Evolutionary conservation across 331 rosid species (phyloP), one percentile per base, ranked within the genome.

Genomic region (Malus hybrid): DNA sequence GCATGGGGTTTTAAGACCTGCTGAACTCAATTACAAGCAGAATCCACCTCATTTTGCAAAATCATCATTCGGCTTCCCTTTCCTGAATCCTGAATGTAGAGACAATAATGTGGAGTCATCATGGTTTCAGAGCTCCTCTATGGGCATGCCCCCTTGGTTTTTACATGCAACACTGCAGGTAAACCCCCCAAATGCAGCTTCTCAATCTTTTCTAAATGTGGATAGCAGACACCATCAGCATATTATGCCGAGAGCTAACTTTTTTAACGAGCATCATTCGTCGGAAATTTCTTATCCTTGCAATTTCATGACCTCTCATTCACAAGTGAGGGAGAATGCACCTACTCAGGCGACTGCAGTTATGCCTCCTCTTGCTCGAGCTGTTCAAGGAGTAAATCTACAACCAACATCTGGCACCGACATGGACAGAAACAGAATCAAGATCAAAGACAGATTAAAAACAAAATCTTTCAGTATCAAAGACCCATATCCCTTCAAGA

Each of bases 11-110:
- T 78, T 81, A 80, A 81, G 82, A 76, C 85, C 83, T 54, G 81
- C 82, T 55, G 93, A 86, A 69, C 80, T 77, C 68, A 73, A 76
- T 75, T 80, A 79, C 86, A 74, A 75, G 86, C 87, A 71, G 77
- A 83, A 70, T 75, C 78, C 64, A 39, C 88, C 88, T 59, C 86
- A 65, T 70, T 79, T 74, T 55, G 50, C 83, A 34, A 85, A 90
- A 73, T 79, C 89, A 50, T 80, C 86, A 73, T 80, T 85, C 3
- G 90, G 77, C 59, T 90, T 90, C 76, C 96, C 98, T 72, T 89
- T 90, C 85, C 76, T 89, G 81, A 85, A 84, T 77, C 88, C 90
- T 8, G 83, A 81, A 74, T 77, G 73, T 72, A 77, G 85, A 77
- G 93, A 81, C 9, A 52, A 52, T 42, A 81, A 80, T 62, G 82